phyloP scores from a whole-genome alignment of 768 basidiomycete genomes.

The Cytidiella melzeri region DNA sequence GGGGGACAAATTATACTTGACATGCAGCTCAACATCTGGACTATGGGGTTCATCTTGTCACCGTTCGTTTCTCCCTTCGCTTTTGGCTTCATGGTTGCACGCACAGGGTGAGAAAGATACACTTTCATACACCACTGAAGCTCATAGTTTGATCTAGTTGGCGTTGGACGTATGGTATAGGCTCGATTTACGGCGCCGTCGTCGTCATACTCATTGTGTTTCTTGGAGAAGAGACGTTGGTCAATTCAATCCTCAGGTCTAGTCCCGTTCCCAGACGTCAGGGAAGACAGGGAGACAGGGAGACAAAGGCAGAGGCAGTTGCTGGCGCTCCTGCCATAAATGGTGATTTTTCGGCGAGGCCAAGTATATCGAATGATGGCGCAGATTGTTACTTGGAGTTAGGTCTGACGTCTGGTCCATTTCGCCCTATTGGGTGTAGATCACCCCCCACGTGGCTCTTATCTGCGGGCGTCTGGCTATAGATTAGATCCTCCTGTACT shows the following conservation, averaged over 20 bases:
- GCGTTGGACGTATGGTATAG: constrained; percentile 66
- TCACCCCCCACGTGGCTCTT: too few species aligned
- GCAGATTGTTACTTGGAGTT: too few species aligned
- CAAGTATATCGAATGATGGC: constrained; percentile 44
- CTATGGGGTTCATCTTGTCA: constrained; percentile 65
- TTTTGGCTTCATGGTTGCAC: constrained; percentile 62
- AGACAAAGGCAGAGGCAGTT: too few species aligned
- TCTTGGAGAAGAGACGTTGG: constrained; percentile 64
- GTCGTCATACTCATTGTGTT: constrained; percentile 53
- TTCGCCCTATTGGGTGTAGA: too few species aligned
- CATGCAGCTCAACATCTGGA: constrained; percentile 61
- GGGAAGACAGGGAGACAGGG: too few species aligned
- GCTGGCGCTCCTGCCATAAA: too few species aligned
- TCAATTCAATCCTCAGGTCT: neutral
- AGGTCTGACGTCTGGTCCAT: too few species aligned
- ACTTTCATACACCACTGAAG: neutral
- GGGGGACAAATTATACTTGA: neutral
- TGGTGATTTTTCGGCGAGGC: too few species aligned
- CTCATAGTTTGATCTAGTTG: constrained; percentile 28
- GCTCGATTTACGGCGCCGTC: constrained; percentile 48
- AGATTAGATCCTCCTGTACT: too few species aligned
- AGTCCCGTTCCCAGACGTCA: too few species aligned
- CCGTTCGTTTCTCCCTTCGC: constrained; percentile 61
- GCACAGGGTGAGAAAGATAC: constrained; percentile 29
- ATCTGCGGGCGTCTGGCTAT: too few species aligned